phyloP scores from a whole-genome alignment of 495 filamentous ascomycete genomes.

The Penicillium nucicola region DNA sequence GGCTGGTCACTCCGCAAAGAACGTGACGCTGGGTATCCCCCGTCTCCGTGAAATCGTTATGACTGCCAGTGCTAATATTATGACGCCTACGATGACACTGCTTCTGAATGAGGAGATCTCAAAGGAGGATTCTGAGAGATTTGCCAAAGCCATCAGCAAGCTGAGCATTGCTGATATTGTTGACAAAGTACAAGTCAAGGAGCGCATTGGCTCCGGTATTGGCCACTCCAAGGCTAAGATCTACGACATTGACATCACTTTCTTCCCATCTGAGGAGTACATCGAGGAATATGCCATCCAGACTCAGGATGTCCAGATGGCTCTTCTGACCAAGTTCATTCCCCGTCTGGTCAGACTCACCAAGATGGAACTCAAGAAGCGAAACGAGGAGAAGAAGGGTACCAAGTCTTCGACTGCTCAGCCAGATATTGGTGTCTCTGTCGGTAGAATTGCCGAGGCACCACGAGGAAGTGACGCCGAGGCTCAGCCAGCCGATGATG shows the following conservation, averaged over 20 bases:
- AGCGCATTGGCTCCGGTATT: slow-evolving; percentile 66
- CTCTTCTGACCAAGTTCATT: slow-evolving; percentile 79
- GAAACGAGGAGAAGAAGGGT: slow-evolving; percentile 59
- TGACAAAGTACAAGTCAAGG: slow-evolving; percentile 75
- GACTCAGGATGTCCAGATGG: slow-evolving; percentile 67
- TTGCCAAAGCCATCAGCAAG: slow-evolving; percentile 90
- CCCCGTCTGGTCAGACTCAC: slow-evolving; percentile 63
- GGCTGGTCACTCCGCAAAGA: slow-evolving; percentile 96
- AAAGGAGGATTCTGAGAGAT: slow-evolving; percentile 65
- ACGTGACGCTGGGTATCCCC: slow-evolving; percentile 98
- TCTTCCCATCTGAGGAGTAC: slow-evolving; percentile 86
- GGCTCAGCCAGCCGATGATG: slow-evolving; percentile 66
- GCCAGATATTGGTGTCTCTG: slow-evolving; percentile 76
- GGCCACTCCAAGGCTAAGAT: slow-evolving; percentile 71
- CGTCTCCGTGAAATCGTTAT: slow-evolving; percentile 97
- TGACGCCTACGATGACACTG: slow-evolving; percentile 90
- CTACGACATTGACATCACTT: slow-evolving; percentile 74
- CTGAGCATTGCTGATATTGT: slow-evolving; percentile 83
- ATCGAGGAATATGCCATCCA: slow-evolving; percentile 77
- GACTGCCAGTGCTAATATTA: slow-evolving; percentile 85
- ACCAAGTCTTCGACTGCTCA: slow-evolving; percentile 61
- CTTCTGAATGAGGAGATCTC: slow-evolving; percentile 70
- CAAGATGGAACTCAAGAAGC: slow-evolving; percentile 76
- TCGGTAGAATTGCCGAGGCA: slow-evolving; percentile 64
- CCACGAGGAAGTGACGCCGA: slow-evolving; percentile 49